Evolutionary conservation across 306 rosid species (phyloP).

Genomic region (Rosa multiflora): DNA sequence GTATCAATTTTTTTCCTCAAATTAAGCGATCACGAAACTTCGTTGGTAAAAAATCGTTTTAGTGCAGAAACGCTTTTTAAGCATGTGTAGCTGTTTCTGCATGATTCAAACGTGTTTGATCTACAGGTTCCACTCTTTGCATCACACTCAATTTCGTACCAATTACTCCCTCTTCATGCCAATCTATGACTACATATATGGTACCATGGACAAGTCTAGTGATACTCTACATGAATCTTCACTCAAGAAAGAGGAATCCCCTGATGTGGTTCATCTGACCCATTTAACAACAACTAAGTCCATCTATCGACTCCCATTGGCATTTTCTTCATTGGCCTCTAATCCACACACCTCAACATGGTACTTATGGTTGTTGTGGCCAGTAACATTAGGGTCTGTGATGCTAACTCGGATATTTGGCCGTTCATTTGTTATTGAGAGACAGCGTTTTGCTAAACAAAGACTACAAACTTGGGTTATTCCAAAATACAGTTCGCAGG

Average conservation of each 20-base stretch:
- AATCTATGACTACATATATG: conserved; percentile 34
- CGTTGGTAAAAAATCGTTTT: no score
- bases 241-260: conserved; percentile 14
- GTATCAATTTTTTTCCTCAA: not conserved
- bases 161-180: conserved; percentile 44
- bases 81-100: not conserved
- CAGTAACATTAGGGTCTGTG: conserved; percentile 35
- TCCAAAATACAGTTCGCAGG: conserved; percentile 33
- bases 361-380: conserved; percentile 39
- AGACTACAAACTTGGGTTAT: not conserved
- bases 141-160: conserved; percentile 45
- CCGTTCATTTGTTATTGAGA: conserved; percentile 33
- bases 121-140: conserved; percentile 41
- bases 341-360: conserved; percentile 25
- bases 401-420: conserved; percentile 27
- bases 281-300: conserved; percentile 36
- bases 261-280: conserved; percentile 39
- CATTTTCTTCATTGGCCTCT: conserved; percentile 37
- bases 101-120: not conserved
- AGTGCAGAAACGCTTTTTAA: no score
- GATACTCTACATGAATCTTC: conserved; percentile 19
- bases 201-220: conserved; percentile 31
- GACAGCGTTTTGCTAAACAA: conserved; percentile 21
- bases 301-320: conserved; percentile 33
- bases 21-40: not conserved